Conservation (phyloP, 495 filamentous ascomycete genomes). For the Aspergillus ellipticus region DNA sequence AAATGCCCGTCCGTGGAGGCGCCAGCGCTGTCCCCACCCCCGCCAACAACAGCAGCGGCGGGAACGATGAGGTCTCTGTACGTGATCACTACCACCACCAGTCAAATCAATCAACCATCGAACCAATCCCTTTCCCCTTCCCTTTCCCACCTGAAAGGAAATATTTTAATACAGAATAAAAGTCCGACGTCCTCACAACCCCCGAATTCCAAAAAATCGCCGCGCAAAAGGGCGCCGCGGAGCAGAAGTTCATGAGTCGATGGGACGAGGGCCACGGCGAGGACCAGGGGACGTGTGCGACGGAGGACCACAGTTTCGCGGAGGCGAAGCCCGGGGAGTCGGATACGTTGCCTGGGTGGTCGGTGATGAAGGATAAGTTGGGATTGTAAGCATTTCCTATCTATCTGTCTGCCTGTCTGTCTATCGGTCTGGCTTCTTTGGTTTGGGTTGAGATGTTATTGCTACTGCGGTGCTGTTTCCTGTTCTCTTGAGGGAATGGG, state of each 20-base stretch:
- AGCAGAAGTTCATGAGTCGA: conserved; percentile 20
- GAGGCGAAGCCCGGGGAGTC: conserved; percentile 27
- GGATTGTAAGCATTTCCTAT: conserved; percentile 23
- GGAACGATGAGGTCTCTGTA: neutral
- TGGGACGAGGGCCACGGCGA: conserved; percentile 14
- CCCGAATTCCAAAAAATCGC: conserved; percentile 27
- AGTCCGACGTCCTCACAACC: conserved; percentile 28
- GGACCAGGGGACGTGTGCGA: conserved; percentile 21
- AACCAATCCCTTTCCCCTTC: neutral
- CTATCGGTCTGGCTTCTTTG: too few relatives aligned
- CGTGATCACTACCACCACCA: neutral
- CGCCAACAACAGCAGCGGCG: conserved; percentile 28
- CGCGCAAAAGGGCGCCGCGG: conserved; percentile 32
- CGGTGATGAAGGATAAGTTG: conserved; percentile 20
- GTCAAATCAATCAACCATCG: too few relatives aligned
- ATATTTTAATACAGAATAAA: too few relatives aligned
- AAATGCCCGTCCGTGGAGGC: conserved; percentile 25
- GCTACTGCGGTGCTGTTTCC: neutral
- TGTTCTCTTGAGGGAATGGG: neutral
- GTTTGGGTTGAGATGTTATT: neutral
- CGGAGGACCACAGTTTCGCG: conserved; percentile 40
- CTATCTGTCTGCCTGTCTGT: neutral
- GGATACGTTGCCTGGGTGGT: conserved; percentile 35
- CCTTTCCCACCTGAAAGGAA: neutral
- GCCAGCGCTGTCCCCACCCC: conserved; percentile 27